Evolutionary conservation across 164 flowering plant genomes (phyloP).

Genomic region (Piper longum): DNA sequence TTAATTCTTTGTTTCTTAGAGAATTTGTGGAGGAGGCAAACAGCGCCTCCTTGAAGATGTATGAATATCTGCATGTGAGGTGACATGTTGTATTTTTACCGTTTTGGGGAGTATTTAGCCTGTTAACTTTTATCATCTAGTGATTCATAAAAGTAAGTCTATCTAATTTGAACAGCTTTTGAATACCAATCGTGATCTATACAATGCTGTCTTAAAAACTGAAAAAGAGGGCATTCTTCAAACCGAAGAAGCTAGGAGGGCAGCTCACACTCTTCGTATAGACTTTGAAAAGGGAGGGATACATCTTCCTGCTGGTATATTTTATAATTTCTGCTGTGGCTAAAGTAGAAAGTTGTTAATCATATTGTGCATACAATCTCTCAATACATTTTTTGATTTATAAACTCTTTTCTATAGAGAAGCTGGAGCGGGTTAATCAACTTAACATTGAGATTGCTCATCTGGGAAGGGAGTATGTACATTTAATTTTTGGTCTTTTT

Average conservation of each 20-base stretch:
- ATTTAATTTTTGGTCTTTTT: neutral
- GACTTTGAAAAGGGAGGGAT: slow-evolving; percentile 99
- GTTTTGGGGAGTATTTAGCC: neutral
- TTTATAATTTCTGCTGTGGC: neutral
- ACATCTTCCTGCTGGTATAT: slow-evolving; percentile 58
- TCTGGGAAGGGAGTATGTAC: slow-evolving; percentile 63
- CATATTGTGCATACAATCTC: neutral
- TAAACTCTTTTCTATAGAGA: slow-evolving; percentile 33
- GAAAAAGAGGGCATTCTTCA: slow-evolving; percentile 42
- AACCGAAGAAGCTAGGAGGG: slow-evolving; percentile 60
- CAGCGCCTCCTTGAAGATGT: slow-evolving; percentile 66
- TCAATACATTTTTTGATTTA: neutral
- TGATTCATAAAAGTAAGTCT: no score
- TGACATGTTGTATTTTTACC: slow-evolving; percentile 15
- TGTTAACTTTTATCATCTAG: neutral
- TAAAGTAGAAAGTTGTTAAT: neutral
- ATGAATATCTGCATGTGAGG: slow-evolving; percentile 94
- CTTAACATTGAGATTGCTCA: slow-evolving; percentile 53
- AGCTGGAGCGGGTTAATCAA: slow-evolving; percentile 58
- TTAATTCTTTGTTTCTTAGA: slow-evolving; percentile 21
- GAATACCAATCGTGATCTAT: slow-evolving; percentile 71
- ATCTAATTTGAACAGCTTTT: slow-evolving; percentile 35
- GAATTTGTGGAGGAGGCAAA: slow-evolving; percentile 84
- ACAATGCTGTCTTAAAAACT: slow-evolving; percentile 66
- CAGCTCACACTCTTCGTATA: slow-evolving; percentile 58